Base-by-base conservation (phyloP, 257 asterid genomes). In the Scutellaria barbata region DNA sequence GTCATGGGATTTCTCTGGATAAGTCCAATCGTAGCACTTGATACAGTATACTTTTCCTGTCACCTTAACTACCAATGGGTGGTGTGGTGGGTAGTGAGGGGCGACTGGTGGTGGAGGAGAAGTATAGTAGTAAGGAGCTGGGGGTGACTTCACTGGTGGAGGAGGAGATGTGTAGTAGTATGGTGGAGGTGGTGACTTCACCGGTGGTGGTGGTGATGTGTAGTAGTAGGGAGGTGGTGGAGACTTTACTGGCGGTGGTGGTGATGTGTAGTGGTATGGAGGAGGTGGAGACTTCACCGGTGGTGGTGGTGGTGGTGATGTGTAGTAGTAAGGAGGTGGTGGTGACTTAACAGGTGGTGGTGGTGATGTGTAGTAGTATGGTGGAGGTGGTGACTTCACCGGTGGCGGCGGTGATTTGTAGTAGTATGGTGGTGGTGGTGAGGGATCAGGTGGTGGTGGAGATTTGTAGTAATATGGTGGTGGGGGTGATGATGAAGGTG, bases 11-110 rank as follows among this genome's bases (percentile, higher is more conserved):
- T 88, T 85, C 47, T 43, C 30, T 0, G 97, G 96, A 74, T 90
- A 64, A 10, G 77, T 73, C 89, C 88, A 85, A 43, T 88, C 85
- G n/a, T 86, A 88, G 81, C 97, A 88, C 76, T 59, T 85, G 82
- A 71, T 80, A 61, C 92, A 90, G 65, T 88, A 90, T 5, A 90
- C 97, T 79, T 90, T 87, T 68, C 97, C 97, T 0, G 85, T 83
- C 8, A 89, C 95, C 77, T 82, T 88, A 10, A 90, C 88, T 8
- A 88, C 77, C 22, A 78, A 52, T 3, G 81, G 54, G 51, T 82
- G 83, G 58, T 79, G 71, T 7, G 79, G 76, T 8, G 68, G 77
- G 66, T 30, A 40, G 48, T 70, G 55, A 14, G 45, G 74, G 37
- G 42, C 66, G 22, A 51, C 51, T 43, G 77, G 73, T 51, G 75